Base-by-base conservation (phyloP, 768 basidiomycete genomes). In the Clavulina sp. region DNA sequence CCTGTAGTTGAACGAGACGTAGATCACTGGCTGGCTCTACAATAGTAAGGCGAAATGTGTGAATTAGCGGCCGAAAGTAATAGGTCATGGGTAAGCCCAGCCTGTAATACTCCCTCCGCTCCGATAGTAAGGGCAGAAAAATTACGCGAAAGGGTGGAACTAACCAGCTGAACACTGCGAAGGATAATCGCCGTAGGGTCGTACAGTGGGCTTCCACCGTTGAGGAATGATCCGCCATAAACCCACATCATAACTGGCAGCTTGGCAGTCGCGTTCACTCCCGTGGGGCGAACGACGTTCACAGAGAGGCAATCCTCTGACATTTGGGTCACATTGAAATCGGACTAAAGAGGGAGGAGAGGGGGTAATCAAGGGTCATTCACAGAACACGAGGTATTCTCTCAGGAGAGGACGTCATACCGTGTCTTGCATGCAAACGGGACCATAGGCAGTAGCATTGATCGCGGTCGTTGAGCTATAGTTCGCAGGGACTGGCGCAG, bases 1-100 rank as follows among this genome's bases (percentile, higher is more conserved):
- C 16, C 24, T 46, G 1, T 54, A 54, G 31, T 54, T 54, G n/a
- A 54, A 18, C 16, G 54, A 21, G 16, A 54, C 53, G 26, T 26
- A 54, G 16, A 54, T 41, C 4, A 54, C 41, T 13, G 52, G 52
- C 13, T 24, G 43, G 9, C 1, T 46, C 43, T 46, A 38, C 19
- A 19, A 19, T 9, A 9, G 34, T 19, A 38, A 19, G 34, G 9
- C 34, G 9, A 38, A 9, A 38, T 9, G 9, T 19, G 34, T 46
- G 13, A 16, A 46, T 46, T 13, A 13, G 43, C 13, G 13, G 26
- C 9, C 43, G n/a, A n/a, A n/a, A 46, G 26, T 46, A 1, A 46
- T 16, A 46, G 13, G 26, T 46, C 43, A 24, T 28, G 13, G 1
- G 24, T n/a, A n/a, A n/a, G n/a, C n/a, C n/a, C n/a, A n/a, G n/a